Evolutionary conservation across 2,329 filamentous ascomycete genomes (phyloP).

Genomic region (Ustilaginoidea virens): DNA sequence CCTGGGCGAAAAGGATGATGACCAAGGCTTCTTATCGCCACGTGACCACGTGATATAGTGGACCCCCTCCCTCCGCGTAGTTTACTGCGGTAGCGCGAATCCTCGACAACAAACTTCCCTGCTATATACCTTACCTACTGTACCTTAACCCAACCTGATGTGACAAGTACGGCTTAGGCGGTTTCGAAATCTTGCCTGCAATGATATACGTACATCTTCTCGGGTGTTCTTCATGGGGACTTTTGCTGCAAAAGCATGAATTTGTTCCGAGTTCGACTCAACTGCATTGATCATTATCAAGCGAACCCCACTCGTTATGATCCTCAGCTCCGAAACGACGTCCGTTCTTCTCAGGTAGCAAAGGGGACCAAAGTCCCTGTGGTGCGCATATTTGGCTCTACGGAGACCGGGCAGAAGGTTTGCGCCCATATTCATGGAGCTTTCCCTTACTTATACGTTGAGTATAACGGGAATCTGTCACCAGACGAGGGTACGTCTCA

Average conservation of each 20-base stretch:
- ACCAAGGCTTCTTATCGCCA: slow-evolving; percentile 11
- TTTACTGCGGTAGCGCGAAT: too few species aligned
- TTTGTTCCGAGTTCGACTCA: slow-evolving; percentile 77
- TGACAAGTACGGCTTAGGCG: too few species aligned
- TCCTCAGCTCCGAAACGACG: slow-evolving; percentile 55
- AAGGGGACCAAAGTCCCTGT: slow-evolving; percentile 66
- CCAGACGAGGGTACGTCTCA: slow-evolving; percentile 46
- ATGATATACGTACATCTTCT: background rate
- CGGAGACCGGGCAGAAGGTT: slow-evolving; percentile 88
- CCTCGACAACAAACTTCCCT: background rate
- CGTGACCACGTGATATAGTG: slow-evolving; percentile 12
- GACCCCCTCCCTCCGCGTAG: too few species aligned
- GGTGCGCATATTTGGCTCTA: slow-evolving; percentile 81
- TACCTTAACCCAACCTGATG: too few species aligned
- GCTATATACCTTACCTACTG: too few species aligned
- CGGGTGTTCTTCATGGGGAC: slow-evolving; percentile 7
- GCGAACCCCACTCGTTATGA: slow-evolving; percentile 64
- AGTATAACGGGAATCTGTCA: slow-evolving; percentile 58
- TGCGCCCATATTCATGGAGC: slow-evolving; percentile 92
- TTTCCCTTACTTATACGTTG: slow-evolving; percentile 88
- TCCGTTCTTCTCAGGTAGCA: slow-evolving; percentile 39
- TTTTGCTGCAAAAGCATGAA: slow-evolving; percentile 26
- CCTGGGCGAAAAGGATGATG: too few species aligned
- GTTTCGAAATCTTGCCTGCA: too few species aligned
- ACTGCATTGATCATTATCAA: slow-evolving; percentile 94